Evolutionary conservation across 2,329 filamentous ascomycete genomes (phyloP), one percentile per base, ranked within the genome.

Genomic region (Whalleya microplaca): DNA sequence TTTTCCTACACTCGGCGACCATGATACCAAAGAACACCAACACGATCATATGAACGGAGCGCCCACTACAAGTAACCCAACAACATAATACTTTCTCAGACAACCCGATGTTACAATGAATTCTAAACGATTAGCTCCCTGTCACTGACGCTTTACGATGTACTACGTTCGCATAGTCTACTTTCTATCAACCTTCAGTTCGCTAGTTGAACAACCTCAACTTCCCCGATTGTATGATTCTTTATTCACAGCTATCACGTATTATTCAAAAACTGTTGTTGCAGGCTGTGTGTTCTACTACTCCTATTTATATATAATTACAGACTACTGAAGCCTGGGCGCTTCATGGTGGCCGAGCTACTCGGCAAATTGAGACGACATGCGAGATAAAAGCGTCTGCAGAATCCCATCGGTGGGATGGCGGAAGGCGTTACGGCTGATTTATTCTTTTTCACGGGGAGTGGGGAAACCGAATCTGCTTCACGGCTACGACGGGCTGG

Each of bases 31-130:
- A 37, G 55, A 57, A 29, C 21, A 40, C n/a, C n/a, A 3, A 16
- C 45, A n/a, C n/a, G n/a, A n/a, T n/a, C 12, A 46, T 32, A 45
- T 56, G 27, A 66, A 64, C 23, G 60, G 59, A 12, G 6, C 48
- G n/a, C 51, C 37, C n/a, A 47, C 47, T 23, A 48, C 27, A 32
- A 47, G 53, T 41, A 29, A 48, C 54, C 58, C 27, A 52, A 48
- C 51, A 44, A 40, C 45, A 47, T 59, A 50, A 40, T 27, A 7
- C 23, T 9, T 18, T 8, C 46, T 9, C 37, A 21, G 23, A 21
- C 29, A 29, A 7, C 7, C 32, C 32, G 21, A 16, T n/a, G 41
- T 23, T 23, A 50, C 19, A 48, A 48, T 23, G 14, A 37, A 37
- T 12, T 37, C 14, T 16, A 6, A 6, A 37, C 5, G 4, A 12